Percentiles rank a stretch among this genome's conserved stretches.
phyloP scores from a whole-genome alignment of 1,284 basidiomycete species.

The Pseudozyma flocculosa region DNA sequence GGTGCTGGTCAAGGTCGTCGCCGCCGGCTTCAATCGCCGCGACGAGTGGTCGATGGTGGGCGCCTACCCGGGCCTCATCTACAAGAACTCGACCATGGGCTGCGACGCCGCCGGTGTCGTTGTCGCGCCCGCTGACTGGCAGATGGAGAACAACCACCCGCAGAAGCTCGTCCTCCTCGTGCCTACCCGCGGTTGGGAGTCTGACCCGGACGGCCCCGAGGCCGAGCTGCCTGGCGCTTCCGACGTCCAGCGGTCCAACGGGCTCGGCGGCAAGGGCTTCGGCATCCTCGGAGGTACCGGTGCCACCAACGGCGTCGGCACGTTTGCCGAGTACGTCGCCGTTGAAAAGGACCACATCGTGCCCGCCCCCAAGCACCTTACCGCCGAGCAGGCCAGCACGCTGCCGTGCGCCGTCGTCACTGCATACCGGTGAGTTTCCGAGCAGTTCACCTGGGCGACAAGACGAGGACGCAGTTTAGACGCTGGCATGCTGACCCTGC shows the following conservation, averaged over 20 bases:
- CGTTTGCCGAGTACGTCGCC: constrained; percentile 74
- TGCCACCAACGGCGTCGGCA: constrained; percentile 62
- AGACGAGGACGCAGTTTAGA: too few species aligned
- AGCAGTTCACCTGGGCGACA: constrained; percentile 1
- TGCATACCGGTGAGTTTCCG: constrained; percentile 66
- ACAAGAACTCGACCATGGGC: constrained; percentile 67
- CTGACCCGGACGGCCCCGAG: constrained; percentile 64
- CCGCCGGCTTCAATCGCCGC: constrained; percentile 75
- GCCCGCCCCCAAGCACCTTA: constrained; percentile 69
- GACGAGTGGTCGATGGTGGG: constrained; percentile 76
- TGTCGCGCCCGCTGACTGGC: constrained; percentile 8
- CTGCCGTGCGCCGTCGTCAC: constrained; percentile 77
- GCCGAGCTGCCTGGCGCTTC: constrained; percentile 32
- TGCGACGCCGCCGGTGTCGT: constrained; percentile 67
- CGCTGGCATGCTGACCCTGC: too few species aligned
- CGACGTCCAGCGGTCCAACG: constrained; percentile 25
- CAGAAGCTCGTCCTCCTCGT: constrained; percentile 67
- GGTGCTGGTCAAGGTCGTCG: constrained; percentile 58
- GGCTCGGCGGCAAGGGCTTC: constrained; percentile 44
- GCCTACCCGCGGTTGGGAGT: constrained; percentile 74
- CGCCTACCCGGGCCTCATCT: constrained; percentile 68
- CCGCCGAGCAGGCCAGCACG: constrained; percentile 70
- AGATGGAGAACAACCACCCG: constrained; percentile 20
- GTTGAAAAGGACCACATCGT: constrained; percentile 73
- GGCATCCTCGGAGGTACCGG: constrained; percentile 47